A percentile compares a stretch with the other conserved stretches of the same genome.
Conservation (phyloP, 768 basidiomycete genomes). For the Mycena venus region DNA sequence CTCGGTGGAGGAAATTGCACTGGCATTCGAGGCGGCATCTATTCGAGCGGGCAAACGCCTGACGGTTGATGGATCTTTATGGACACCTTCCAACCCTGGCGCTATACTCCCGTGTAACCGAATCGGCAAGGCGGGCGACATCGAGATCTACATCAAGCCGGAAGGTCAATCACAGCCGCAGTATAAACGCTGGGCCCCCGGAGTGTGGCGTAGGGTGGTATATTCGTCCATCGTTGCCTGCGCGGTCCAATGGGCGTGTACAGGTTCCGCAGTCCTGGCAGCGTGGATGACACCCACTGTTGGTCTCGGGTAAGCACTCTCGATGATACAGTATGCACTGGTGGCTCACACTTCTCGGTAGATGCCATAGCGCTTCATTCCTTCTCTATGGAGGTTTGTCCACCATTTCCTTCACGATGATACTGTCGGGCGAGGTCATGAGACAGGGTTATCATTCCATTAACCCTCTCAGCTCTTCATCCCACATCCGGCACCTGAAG, state of each 20-base stretch:
- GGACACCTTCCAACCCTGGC: too few species aligned
- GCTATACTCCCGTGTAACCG: background rate
- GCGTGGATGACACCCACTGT: background rate
- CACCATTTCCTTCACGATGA: background rate
- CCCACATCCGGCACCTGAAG: background rate
- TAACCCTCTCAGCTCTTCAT: background rate
- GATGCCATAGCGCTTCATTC: constrained; percentile 2
- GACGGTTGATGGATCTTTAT: background rate
- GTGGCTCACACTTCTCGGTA: background rate
- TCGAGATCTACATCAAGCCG: background rate
- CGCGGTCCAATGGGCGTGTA: background rate
- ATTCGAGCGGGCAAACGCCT: background rate
- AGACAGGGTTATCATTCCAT: background rate
- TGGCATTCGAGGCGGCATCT: background rate
- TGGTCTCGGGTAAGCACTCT: background rate
- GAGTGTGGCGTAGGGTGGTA: background rate
- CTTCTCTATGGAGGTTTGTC: background rate
- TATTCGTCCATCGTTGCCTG: background rate
- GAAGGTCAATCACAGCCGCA: background rate
- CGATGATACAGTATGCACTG: background rate
- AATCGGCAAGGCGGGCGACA: background rate
- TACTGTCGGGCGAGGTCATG: background rate
- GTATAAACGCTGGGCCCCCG: background rate
- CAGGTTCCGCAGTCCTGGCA: background rate
- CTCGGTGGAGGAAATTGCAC: background rate